phyloP scores from a whole-genome alignment of 2,329 filamentous ascomycete genomes.

The Fusarium temperatum region DNA sequence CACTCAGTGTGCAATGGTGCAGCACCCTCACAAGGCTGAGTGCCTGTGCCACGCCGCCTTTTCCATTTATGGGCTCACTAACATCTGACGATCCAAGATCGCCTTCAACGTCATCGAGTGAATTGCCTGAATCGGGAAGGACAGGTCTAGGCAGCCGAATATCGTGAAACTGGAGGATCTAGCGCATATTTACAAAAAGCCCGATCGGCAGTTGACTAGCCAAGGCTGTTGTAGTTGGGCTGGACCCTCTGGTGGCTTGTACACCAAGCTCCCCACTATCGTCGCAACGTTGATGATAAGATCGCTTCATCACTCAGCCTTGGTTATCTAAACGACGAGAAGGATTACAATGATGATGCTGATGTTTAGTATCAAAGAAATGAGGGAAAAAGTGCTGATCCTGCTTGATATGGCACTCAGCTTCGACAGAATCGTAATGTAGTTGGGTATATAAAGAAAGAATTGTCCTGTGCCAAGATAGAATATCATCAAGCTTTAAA shows the following conservation, averaged over 20 bases:
- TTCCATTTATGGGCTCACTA: background rate
- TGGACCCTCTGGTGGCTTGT: background rate
- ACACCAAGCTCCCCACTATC: background rate
- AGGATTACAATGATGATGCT: background rate
- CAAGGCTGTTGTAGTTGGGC: background rate
- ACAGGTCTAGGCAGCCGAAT: background rate
- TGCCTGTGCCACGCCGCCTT: background rate
- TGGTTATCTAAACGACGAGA: background rate
- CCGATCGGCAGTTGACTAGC: background rate
- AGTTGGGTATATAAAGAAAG: background rate
- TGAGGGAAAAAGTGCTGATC: background rate
- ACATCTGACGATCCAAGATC: background rate
- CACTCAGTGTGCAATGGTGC: background rate
- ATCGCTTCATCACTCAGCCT: background rate
- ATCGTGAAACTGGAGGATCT: background rate
- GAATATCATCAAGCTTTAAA: background rate
- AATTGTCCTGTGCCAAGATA: background rate
- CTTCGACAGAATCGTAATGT: accelerated
- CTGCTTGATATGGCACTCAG: background rate
- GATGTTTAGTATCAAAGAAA: background rate
- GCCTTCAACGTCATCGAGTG: background rate
- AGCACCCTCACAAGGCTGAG: background rate
- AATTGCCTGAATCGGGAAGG: background rate
- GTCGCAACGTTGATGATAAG: background rate
- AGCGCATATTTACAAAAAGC: background rate